Evolutionary conservation across 768 basidiomycete species (phyloP).

Genomic region (Plicaturopsis crispa): DNA sequence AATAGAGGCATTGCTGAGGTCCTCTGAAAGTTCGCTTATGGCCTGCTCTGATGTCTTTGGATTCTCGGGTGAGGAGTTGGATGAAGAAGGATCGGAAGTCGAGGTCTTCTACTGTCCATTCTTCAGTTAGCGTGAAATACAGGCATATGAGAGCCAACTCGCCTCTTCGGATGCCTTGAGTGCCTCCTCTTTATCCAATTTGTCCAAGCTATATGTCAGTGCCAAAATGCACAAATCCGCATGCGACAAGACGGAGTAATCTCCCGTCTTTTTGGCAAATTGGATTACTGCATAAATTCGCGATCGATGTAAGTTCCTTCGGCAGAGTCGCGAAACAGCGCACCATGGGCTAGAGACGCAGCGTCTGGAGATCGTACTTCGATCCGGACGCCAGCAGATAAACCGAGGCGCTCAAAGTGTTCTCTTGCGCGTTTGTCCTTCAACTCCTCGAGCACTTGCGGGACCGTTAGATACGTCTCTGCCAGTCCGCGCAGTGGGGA

Average conservation of each 20-base stretch:
- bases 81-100: slow-evolving; percentile 1
- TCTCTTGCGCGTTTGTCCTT: slow-evolving; percentile 84
- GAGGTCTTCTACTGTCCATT: slow-evolving; percentile 23
- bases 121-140: slow-evolving; percentile 8
- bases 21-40: slow-evolving; percentile 7
- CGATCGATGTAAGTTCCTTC: background rate
- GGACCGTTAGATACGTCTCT: slow-evolving; percentile 78
- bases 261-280: slow-evolving; percentile 93
- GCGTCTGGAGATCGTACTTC: slow-evolving; percentile 65
- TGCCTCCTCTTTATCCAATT: slow-evolving; percentile 23
- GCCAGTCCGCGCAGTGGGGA: slow-evolving; percentile 88
- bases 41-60: slow-evolving; percentile 10
- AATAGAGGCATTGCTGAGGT: too few species aligned
- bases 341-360: slow-evolving; percentile 58
- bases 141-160: slow-evolving; percentile 7
- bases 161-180: slow-evolving; percentile 20
- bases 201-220: slow-evolving; percentile 73
- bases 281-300: slow-evolving; percentile 58
- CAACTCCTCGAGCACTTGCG: slow-evolving; percentile 84
- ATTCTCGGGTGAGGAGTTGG: slow-evolving; percentile 9
- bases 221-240: slow-evolving; percentile 90
- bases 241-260: slow-evolving; percentile 86
- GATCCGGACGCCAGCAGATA: slow-evolving; percentile 71
- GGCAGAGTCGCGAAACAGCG: slow-evolving; percentile 11
- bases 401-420: slow-evolving; percentile 73